Evolutionary conservation across 1,139 yeast genomes (phyloP), one percentile per base, ranked within the genome.

Genomic region (Yamadazyma triangularis): DNA sequence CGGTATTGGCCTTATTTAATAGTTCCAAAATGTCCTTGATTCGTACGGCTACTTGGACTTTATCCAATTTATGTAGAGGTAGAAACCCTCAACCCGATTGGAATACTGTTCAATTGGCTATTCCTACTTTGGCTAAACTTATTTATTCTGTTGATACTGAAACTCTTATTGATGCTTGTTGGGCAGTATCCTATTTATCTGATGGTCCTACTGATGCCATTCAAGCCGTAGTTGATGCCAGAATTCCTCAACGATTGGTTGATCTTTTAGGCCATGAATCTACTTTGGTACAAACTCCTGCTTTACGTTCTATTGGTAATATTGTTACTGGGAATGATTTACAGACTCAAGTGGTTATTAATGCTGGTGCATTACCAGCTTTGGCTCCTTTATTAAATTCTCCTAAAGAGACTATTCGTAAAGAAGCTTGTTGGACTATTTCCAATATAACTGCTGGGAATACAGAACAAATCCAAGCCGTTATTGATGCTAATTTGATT

Each of bases 341-440:
- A 39, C 98, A 91, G 69, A 91, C 98, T 14, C 98, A 91, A 61
- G 81, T 86, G 38, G 94, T 91, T 32, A 86, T 91, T 51, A 91
- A 91, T 59, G 79, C 93, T 24, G 96, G 96, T 41, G 96, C 91
- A 11, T 70, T 93, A 49, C 78, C 85, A 24, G 95, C 95, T 15
- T 70, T 93, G 44, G 79, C 83, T 33, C 86, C 86, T 32, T 71
- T 93, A 45, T 72, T 91, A 47, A 70, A 78, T 44, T 85, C 95
- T 29, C 77, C 88, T 40, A 88, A 88, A 67, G 98, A 91, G 57
- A 79, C 93, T 15, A 84, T 91, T 48, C 80, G 94, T 55, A 91
- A 91, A 59, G 98, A 93, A 64, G 95, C 97, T 7, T 89, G 98
- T 69, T 91, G 98, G 98, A 91, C 98, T 24, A 79, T 91, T 45